Conservation (phyloP, 352 stramenopile genomes). For the Detonula confervacea region DNA sequence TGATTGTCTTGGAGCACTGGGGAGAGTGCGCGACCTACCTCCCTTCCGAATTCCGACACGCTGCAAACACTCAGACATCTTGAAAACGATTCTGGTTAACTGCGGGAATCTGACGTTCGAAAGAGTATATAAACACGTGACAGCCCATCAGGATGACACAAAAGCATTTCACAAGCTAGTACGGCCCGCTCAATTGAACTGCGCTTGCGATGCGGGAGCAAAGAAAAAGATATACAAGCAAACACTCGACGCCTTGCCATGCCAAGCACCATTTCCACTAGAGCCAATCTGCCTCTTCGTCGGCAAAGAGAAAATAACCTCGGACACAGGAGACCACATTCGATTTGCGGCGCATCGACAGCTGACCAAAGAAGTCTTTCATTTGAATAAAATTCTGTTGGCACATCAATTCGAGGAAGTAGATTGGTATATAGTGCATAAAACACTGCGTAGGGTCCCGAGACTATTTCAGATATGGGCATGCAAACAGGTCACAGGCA, state of each 20-base stretch:
- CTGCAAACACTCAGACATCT: not conserved
- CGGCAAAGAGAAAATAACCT: constrained; percentile 8
- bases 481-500: constrained; percentile 23
- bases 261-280: constrained; percentile 3
- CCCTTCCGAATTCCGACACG: not conserved
- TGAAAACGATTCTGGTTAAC: not conserved
- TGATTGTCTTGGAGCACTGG: not conserved
- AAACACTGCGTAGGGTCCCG: not conserved
- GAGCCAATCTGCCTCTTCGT: constrained; percentile 18
- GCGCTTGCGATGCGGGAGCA: not conserved
- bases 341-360: not conserved
- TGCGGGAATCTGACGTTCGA: not conserved
- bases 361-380: not conserved
- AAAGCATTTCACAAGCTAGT: not conserved
- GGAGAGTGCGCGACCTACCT: not conserved
- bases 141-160: constrained; percentile 16
- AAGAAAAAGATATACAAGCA: not conserved
- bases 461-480: constrained; percentile 11
- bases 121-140: not conserved
- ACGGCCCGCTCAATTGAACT: constrained; percentile 2
- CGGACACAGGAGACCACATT: not conserved
- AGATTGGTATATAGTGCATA: not conserved
- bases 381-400: not conserved
- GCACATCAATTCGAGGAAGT: constrained; percentile 3
- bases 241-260: not conserved